Conservation (phyloP, 2,329 filamentous ascomycete species). For the Lachnellula subtilissima region DNA sequence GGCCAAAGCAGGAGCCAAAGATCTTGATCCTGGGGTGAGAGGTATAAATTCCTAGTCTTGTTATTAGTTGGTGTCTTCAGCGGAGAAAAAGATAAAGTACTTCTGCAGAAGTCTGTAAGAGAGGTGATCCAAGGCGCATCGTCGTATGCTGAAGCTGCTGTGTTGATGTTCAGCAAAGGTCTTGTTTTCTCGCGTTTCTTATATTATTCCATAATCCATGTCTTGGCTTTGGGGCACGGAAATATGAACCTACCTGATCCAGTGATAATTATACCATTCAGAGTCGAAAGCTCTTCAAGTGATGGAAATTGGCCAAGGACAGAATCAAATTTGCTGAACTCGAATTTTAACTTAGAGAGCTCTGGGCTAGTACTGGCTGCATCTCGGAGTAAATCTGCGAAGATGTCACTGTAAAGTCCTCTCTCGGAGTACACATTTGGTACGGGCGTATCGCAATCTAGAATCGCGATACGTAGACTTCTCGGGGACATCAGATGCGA, state of each 20-base stretch:
- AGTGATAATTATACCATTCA: constrained; percentile 37
- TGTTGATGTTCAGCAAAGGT: background rate
- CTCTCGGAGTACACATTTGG: constrained; percentile 11
- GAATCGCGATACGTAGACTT: constrained; percentile 13
- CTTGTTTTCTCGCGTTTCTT: background rate
- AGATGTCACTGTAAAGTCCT: constrained; percentile 17
- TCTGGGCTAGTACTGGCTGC: constrained; percentile 2
- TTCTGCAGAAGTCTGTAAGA: constrained; percentile 20
- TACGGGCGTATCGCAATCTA: constrained; percentile 20
- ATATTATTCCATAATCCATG: background rate
- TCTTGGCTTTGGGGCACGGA: no score
- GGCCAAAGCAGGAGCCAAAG: constrained; percentile 42
- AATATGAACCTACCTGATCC: constrained; percentile 31
- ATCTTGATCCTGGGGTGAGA: constrained; percentile 32
- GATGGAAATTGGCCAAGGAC: constrained; percentile 33
- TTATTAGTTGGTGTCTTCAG: constrained; percentile 1
- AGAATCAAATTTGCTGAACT: constrained; percentile 34
- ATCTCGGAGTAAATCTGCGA: constrained; percentile 10
- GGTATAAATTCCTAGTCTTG: constrained; percentile 24
- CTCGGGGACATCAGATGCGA: constrained; percentile 6
- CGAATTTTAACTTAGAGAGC: constrained; percentile 6
- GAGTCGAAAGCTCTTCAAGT: constrained; percentile 19
- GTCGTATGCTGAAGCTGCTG: constrained; percentile 18
- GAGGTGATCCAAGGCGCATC: constrained; percentile 11
- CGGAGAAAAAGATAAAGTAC: constrained; percentile 26